Evolutionary conservation across 1,284 basidiomycete species (phyloP).

Genomic region (Ceratobasidium sp.): DNA sequence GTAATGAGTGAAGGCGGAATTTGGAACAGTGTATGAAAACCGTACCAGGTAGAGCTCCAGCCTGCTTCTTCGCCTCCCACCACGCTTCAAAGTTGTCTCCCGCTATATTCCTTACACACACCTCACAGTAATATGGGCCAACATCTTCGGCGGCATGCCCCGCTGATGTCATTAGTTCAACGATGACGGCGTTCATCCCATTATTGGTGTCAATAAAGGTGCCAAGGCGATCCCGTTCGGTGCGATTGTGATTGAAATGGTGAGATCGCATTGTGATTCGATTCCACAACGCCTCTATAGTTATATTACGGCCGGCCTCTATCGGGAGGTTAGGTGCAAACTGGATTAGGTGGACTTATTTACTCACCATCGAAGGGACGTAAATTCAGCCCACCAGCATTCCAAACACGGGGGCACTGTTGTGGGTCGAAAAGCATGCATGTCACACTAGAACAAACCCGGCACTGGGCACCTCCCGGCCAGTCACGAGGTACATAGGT

Average conservation of each 20-base stretch:
- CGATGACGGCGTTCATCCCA: background rate
- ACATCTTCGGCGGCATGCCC: conserved; percentile 13
- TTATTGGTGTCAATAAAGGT: conserved; percentile 6
- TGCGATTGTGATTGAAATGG: conserved; percentile 7
- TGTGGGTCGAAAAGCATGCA: conserved; percentile 26
- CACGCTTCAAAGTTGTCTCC: conserved; percentile 33
- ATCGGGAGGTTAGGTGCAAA: too few species aligned
- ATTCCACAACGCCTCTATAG: conserved; percentile 10
- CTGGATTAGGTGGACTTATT: too few species aligned
- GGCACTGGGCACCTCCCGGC: conserved; percentile 12
- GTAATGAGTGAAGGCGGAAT: background rate
- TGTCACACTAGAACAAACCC: background rate
- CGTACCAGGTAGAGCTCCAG: conserved; percentile 42
- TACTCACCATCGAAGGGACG: conserved; percentile 20
- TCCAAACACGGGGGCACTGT: conserved; percentile 2
- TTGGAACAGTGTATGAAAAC: background rate
- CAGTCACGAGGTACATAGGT: conserved; percentile 22
- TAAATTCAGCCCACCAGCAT: background rate
- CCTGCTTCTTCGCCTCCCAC: conserved; percentile 45
- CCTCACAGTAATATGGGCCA: conserved; percentile 15
- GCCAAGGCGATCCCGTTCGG: conserved; percentile 20
- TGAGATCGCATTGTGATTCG: background rate
- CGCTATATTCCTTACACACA: conserved; percentile 19
- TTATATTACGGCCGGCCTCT: background rate
- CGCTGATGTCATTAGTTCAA: conserved; percentile 1